These are phyloP conservation scores for Mycena chlorophos DNA, from an alignment of 768 basidiomycete species.

Conservation along the genomic window DNA sequence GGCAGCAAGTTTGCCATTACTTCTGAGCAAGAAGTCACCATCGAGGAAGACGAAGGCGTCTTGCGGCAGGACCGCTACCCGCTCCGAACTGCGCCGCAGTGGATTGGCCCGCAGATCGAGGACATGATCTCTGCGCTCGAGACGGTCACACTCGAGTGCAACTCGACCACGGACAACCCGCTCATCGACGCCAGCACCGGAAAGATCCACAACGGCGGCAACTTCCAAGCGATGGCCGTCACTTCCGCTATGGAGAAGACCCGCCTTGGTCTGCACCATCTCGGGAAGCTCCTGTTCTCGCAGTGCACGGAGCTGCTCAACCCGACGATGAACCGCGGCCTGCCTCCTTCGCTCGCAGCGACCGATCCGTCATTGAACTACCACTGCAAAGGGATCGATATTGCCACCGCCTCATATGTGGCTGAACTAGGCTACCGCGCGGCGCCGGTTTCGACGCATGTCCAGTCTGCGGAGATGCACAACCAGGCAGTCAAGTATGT, in stretches of 20 bases:
- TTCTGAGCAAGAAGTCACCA: constrained; percentile 70
- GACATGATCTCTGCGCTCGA: constrained; percentile 67
- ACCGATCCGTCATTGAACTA: constrained; percentile 82
- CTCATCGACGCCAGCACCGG: constrained; percentile 70
- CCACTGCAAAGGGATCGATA: constrained; percentile 83
- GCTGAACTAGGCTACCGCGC: constrained; percentile 81
- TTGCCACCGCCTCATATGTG: constrained; percentile 78
- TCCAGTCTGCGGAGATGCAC: constrained; percentile 89
- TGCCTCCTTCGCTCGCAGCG: constrained; percentile 77
- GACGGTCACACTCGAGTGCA: constrained; percentile 72
- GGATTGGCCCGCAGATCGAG: constrained; percentile 83
- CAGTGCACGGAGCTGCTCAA: constrained; percentile 74
- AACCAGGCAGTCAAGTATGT: constrained; percentile 89
- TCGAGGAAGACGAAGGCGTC: constrained; percentile 69
- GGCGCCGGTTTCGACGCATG: constrained; percentile 80
- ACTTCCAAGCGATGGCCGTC: constrained; percentile 87
- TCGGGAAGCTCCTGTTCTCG: constrained; percentile 69
- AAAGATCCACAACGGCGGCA: constrained; percentile 77
- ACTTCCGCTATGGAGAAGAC: constrained; percentile 89
- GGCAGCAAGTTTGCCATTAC: constrained; percentile 67
- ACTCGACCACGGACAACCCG: constrained; percentile 90
- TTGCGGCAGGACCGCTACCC: constrained; percentile 82
- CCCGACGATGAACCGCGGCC: constrained; percentile 76
- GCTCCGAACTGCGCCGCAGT: constrained; percentile 77
- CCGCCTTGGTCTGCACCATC: constrained; percentile 66